A percentile compares a stretch with the other conserved stretches of the same genome.
Conservation (phyloP, 2,329 filamentous ascomycete species). For the Colletotrichum truncatum region DNA sequence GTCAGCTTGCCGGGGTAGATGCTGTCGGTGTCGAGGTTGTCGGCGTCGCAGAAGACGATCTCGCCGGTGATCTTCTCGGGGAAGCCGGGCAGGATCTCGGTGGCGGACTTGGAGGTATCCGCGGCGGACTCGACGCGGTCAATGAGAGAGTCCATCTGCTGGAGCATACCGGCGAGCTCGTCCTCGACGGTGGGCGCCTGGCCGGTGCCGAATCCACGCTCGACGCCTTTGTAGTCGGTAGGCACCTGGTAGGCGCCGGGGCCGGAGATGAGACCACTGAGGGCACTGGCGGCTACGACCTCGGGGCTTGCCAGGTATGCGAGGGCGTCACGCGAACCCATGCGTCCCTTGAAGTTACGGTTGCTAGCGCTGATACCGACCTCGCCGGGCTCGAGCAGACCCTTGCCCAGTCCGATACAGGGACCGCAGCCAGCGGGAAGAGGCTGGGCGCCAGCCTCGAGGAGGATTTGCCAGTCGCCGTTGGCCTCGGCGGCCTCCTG, state of each 20-base stretch:
- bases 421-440: conserved; percentile 81
- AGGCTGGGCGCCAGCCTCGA: conserved; percentile 80
- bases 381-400: conserved; percentile 85
- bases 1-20: conserved; percentile 93
- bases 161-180: conserved; percentile 76
- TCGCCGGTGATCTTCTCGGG: conserved; percentile 85
- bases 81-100: conserved; percentile 85
- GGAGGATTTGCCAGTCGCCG: conserved; percentile 85
- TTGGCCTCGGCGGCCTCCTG: conserved; percentile 80
- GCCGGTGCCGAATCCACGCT: too few species aligned
- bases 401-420: conserved; percentile 82
- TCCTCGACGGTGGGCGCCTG: conserved; percentile 74
- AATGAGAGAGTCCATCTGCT: conserved; percentile 72
- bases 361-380: conserved; percentile 77
- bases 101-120: conserved; percentile 49
- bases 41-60: conserved; percentile 84
- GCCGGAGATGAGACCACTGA: conserved; percentile 76
- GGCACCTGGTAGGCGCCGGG: conserved; percentile 83
- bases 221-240: conserved; percentile 69
- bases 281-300: conserved; percentile 88
- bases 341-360: conserved; percentile 90
- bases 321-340: conserved; percentile 82
- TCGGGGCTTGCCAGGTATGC: conserved; percentile 91
- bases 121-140: conserved; percentile 50
- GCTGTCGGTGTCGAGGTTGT: conserved; percentile 89